These are phyloP conservation scores for Scortechinia acanthostroma DNA, from an alignment of 2,329 filamentous ascomycete species.

Conservation along the genomic window DNA sequence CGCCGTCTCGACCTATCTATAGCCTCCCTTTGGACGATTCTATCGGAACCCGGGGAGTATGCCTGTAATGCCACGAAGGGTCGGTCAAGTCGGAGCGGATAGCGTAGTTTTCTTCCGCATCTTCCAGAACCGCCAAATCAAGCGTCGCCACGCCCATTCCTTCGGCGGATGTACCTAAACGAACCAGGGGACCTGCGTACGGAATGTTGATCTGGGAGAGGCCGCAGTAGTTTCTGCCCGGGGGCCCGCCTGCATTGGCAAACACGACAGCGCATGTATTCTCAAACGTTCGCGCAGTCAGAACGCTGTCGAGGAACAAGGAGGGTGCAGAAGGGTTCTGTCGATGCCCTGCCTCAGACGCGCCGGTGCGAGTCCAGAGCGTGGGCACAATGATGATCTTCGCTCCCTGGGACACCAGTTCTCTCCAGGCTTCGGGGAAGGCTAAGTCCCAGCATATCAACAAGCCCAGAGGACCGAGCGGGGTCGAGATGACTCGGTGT, in stretches of 20 bases:
- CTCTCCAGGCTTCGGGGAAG: constrained; percentile 72
- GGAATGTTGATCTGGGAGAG: constrained; percentile 65
- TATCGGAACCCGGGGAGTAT: too few species aligned
- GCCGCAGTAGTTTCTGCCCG: constrained; percentile 46
- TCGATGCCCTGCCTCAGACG: constrained; percentile 29
- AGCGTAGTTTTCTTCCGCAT: constrained; percentile 68
- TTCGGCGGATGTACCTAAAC: constrained; percentile 48
- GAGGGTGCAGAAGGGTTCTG: constrained; percentile 56
- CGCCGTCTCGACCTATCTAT: too few species aligned
- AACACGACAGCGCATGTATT: constrained; percentile 69
- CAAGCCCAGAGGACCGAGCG: constrained; percentile 59
- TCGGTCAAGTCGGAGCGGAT: constrained; percentile 45
- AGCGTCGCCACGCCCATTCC: constrained; percentile 55
- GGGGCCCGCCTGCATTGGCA: constrained; percentile 62
- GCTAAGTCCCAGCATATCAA: constrained; percentile 75
- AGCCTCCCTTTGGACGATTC: too few species aligned
- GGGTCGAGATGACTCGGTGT: constrained; percentile 53
- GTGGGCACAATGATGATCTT: constrained; percentile 66
- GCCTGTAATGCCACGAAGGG: constrained; percentile 58
- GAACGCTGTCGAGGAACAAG: constrained; percentile 56
- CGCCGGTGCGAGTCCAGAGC: constrained; percentile 47
- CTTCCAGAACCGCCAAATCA: constrained; percentile 56
- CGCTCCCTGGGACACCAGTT: constrained; percentile 62
- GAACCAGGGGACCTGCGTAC: constrained; percentile 51
- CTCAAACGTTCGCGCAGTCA: constrained; percentile 64